phyloP scores from a whole-genome alignment of 495 filamentous ascomycete genomes.

The Xylona heveae region DNA sequence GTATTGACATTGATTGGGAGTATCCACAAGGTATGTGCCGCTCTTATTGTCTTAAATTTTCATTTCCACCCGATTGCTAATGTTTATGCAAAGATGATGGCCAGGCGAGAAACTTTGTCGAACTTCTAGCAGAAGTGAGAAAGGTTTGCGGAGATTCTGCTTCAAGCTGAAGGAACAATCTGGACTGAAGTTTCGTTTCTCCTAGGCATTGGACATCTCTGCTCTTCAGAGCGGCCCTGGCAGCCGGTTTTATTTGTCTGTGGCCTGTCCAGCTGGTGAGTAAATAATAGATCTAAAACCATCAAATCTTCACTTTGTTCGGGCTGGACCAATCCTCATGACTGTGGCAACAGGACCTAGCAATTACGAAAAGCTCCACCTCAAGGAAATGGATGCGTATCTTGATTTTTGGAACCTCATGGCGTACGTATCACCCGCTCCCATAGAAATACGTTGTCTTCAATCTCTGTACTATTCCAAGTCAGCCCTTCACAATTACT shows the following conservation, averaged over 20 bases:
- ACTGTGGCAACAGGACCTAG: slow-evolving; percentile 29
- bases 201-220: slow-evolving; percentile 38
- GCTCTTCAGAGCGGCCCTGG: slow-evolving; percentile 22
- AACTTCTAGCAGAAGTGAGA: slow-evolving; percentile 44
- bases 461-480: no score
- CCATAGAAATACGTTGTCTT: no score
- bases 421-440: slow-evolving; percentile 29
- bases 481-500: not conserved
- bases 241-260: slow-evolving; percentile 50
- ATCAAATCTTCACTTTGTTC: no score
- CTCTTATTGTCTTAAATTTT: no score
- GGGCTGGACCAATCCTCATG: no score
- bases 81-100: slow-evolving; percentile 13
- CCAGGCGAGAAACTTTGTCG: slow-evolving; percentile 49
- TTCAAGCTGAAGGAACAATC: no score
- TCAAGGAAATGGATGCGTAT: slow-evolving; percentile 46
- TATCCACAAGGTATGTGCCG: slow-evolving; percentile 23
- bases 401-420: slow-evolving; percentile 75
- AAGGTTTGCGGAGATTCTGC: no score
- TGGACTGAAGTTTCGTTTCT: no score
- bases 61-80: not conserved
- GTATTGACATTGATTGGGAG: slow-evolving; percentile 48
- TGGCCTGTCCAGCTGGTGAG: slow-evolving; percentile 39
- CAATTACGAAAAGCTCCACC: slow-evolving; percentile 47
- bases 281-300: no score